Evolutionary conservation across 192 early-diverging fungal species (phyloP), one percentile per base, ranked within the genome.

Genomic region (Umbelopsis ramanniana): DNA sequence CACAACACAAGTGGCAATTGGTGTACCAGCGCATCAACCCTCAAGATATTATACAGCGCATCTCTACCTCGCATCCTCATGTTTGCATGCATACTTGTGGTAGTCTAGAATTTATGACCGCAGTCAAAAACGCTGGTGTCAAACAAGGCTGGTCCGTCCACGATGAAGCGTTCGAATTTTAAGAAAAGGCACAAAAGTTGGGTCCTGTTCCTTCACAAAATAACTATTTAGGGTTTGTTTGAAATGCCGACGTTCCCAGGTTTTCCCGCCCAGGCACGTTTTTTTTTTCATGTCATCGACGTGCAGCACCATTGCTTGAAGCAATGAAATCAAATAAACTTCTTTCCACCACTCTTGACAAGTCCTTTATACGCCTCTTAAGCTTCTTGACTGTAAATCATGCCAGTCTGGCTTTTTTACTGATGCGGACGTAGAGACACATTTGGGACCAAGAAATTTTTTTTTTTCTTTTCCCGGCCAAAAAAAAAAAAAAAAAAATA

Each of bases 91-190:
- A 78, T 48, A 52, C 72, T 8, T 84, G 82, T 69, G 82, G 82
- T n/a, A 71, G 80, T 0, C 37, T 63, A 45, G 26, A 50, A 11
- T 79, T 84, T 68, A 74, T 79, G 35, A 46, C 70, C 50, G 24
- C 47, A 21, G 77, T 79, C 0, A 52, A 60, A n/a, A 81, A 79
- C 21, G 54, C 68, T 23, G 82, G 77, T 23, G 45, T 74, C 11
- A 46, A 66, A 14, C 47, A 71, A 43, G 67, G 74, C 14, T 76
- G 78, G 68, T 67, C 72, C 19, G 70, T 70, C 37, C 79, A 81
- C 46, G 45, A 68, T 29, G 82, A 84, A 73, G 81, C 75, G 43
- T 84, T 81, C 60, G 82, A 81, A 24, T 77, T 84, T 46, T 84
- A 4, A 3, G 9, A 17, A 24, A 52, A 22, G 69, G 47, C 40